These are phyloP conservation scores for Coffea humblotiana DNA, from an alignment of 305 asterid genomes.

Conservation along the genomic window DNA sequence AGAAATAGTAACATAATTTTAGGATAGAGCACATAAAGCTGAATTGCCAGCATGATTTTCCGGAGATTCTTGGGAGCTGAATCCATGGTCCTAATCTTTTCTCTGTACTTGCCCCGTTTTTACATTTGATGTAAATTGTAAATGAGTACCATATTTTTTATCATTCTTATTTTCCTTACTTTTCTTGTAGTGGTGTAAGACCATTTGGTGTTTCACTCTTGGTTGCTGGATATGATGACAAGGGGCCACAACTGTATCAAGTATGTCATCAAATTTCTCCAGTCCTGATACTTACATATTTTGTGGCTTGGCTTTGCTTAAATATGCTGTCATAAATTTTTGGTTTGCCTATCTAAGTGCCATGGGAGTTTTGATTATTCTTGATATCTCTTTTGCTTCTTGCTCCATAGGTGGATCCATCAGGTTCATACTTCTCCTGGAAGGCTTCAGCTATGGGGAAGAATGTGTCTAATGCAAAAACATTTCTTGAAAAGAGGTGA, in stretches of 20 bases:
- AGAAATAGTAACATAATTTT: background rate
- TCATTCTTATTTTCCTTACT: constrained; percentile 18
- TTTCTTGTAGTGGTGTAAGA: constrained; percentile 75
- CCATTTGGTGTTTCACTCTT: constrained; percentile 97
- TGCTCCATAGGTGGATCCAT: constrained; percentile 79
- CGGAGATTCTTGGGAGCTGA: background rate
- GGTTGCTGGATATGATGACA: constrained; percentile 97
- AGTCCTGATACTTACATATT: background rate
- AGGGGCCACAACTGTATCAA: constrained; percentile 98
- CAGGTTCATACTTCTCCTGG: constrained; percentile 99
- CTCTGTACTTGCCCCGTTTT: too few species aligned
- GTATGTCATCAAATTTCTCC: constrained; percentile 34
- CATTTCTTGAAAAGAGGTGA: constrained; percentile 94
- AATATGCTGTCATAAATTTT: background rate
- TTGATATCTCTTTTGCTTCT: constrained; percentile 8
- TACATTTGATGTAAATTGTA: background rate
- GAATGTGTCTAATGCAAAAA: constrained; percentile 96
- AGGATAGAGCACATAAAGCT: background rate
- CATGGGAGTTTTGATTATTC: background rate
- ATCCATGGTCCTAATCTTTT: too few species aligned
- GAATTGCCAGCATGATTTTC: background rate
- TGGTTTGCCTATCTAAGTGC: background rate
- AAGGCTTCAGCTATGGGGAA: constrained; percentile 99
- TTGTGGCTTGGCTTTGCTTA: background rate
- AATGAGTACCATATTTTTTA: background rate